A percentile compares a stretch with the other conserved stretches of the same genome.
phyloP scores from a whole-genome alignment of 441 rosid species.

The Metrosideros polymorpha region DNA sequence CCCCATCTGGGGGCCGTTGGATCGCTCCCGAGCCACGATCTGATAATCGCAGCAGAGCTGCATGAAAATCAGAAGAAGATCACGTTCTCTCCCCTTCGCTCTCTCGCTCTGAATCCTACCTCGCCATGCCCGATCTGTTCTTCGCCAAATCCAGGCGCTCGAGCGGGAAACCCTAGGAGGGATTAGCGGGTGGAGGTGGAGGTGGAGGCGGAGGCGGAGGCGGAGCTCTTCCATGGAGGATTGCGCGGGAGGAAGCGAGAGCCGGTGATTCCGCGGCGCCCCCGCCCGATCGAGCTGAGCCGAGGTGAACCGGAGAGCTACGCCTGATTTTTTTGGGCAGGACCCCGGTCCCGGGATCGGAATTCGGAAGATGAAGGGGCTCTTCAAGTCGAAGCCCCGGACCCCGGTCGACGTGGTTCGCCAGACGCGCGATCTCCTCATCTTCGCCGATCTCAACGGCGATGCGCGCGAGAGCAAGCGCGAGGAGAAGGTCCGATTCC shows the following conservation, averaged over 20 bases:
- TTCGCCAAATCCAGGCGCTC: neutral
- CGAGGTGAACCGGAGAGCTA: neutral
- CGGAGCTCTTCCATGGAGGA: neutral
- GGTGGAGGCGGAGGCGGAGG: neutral
- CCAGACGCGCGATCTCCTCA: constrained; percentile 14
- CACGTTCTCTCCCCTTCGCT: neutral
- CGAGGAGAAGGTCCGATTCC: constrained; percentile 10
- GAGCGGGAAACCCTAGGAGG: neutral
- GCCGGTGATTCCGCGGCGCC: neutral
- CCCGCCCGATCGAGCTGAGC: neutral
- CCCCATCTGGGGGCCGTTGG: too few species aligned
- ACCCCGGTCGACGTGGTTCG: constrained; percentile 15
- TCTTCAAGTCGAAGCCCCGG: constrained; percentile 20
- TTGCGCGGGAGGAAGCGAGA: neutral
- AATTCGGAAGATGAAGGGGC: constrained; percentile 7
- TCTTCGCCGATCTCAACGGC: neutral
- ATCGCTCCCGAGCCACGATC: too few species aligned
- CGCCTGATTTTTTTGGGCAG: neutral
- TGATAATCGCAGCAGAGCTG: too few species aligned
- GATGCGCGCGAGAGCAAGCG: constrained; percentile 12
- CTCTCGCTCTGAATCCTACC: neutral
- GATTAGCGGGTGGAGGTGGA: neutral
- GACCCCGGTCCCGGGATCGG: neutral
- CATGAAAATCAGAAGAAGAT: neutral
- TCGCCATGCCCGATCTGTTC: neutral